Conservation (phyloP, 2,329 filamentous ascomycete species). For the Geosmithia morbida region DNA sequence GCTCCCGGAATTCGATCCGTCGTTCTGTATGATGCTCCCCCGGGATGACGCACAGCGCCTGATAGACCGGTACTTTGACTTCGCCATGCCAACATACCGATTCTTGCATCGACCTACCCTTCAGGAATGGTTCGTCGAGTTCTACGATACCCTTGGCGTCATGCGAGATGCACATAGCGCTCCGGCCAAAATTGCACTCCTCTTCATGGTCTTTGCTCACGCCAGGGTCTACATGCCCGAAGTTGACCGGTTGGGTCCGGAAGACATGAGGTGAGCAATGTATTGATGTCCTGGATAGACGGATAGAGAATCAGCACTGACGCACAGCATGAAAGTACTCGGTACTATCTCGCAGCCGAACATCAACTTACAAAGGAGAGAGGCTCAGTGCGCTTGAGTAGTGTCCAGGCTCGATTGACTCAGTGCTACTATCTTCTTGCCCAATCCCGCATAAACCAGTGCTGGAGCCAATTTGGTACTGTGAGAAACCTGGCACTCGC, state of each 20-base stretch:
- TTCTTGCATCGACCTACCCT: conserved; percentile 38
- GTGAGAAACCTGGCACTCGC: conserved; percentile 20
- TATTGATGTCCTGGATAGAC: background rate
- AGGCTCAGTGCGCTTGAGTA: conserved; percentile 21
- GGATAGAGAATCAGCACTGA: no score
- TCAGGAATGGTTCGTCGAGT: conserved; percentile 27
- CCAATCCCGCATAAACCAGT: conserved; percentile 30
- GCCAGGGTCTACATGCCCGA: conserved; percentile 21
- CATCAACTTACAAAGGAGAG: conserved; percentile 21
- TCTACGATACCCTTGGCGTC: conserved; percentile 17
- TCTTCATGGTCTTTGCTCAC: conserved; percentile 37
- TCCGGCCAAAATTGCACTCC: conserved; percentile 22
- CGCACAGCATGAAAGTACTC: conserved; percentile 8
- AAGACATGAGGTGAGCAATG: conserved; percentile 18
- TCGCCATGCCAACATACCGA: conserved; percentile 39
- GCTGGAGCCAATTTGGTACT: conserved; percentile 30
- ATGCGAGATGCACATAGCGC: conserved; percentile 11
- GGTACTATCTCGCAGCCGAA: conserved; percentile 19
- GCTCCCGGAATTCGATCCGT: conserved; percentile 7
- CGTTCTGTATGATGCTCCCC: conserved; percentile 1
- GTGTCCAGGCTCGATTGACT: conserved; percentile 23
- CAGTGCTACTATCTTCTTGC: conserved; percentile 29
- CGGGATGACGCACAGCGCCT: background rate
- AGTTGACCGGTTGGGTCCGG: conserved; percentile 18
- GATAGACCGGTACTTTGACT: conserved; percentile 35